phyloP scores from a whole-genome alignment of 2,329 filamentous ascomycete genomes.

The Aaosphaeria pasadenensis region DNA sequence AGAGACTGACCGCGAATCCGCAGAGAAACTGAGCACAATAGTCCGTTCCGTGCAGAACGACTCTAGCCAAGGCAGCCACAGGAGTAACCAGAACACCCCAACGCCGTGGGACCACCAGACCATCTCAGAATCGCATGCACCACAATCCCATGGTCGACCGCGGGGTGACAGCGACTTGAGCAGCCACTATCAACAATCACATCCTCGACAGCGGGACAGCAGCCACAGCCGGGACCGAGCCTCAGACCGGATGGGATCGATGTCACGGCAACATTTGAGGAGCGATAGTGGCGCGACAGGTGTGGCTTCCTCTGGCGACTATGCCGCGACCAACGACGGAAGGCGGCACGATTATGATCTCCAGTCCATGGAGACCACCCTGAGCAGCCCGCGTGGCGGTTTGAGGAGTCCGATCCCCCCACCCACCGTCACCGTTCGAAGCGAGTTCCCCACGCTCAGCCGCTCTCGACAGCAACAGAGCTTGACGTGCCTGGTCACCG shows the following conservation, averaged over 20 bases:
- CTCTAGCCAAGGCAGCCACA: slow-evolving; percentile 24
- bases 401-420: slow-evolving; percentile 84
- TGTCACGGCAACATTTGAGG: slow-evolving; percentile 58
- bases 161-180: slow-evolving; percentile 33
- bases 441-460: slow-evolving; percentile 92
- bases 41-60: slow-evolving; percentile 80
- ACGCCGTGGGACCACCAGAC: slow-evolving; percentile 65
- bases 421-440: slow-evolving; percentile 89
- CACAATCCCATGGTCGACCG: slow-evolving; percentile 41
- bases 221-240: slow-evolving; percentile 37
- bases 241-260: slow-evolving; percentile 38
- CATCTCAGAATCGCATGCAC: slow-evolving; percentile 9
- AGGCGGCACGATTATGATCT: slow-evolving; percentile 92
- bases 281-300: slow-evolving; percentile 76
- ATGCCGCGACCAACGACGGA: slow-evolving; percentile 70
- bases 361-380: slow-evolving; percentile 88
- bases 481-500: slow-evolving; percentile 86
- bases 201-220: slow-evolving; percentile 33
- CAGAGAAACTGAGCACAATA: slow-evolving; percentile 93
- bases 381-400: slow-evolving; percentile 67
- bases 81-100: slow-evolving; percentile 56
- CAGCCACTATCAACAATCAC: slow-evolving; percentile 24
- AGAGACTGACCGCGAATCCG: slow-evolving; percentile 24
- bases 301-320: slow-evolving; percentile 72
- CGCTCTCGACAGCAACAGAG: slow-evolving; percentile 92